Base-by-base conservation (phyloP, 345 rosid species). In the Linum lewisii region DNA sequence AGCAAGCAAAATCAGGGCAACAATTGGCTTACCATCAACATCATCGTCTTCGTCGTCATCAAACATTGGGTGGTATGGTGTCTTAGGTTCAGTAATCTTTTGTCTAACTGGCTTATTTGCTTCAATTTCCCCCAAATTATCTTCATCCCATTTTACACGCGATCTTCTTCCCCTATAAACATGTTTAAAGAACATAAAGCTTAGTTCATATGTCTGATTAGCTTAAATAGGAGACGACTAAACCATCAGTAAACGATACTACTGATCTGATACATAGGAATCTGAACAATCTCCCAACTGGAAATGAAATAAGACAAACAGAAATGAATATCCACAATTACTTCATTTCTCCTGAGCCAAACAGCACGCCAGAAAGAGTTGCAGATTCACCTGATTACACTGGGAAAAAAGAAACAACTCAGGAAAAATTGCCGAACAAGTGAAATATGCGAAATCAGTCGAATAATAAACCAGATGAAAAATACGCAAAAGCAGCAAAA, bases 21-120 rank as follows among this genome's bases (percentile, higher is more conserved):
- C n/a, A n/a, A 73, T 13, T 56, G 62, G 37, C 77, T 63, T 82
- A 87, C 95, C 96, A 72, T 87, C 87, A 64, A 29, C 34, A 29
- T 29, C 34, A 29, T 29, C 34, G 7, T n/a, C n/a, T n/a, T 29
- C 34, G 34, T 29, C 34, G 34, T 90, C 93, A 78, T 90, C 86
- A 61, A 94, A 72, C 93, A 84, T 90, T n/a, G 85, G 95, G 71
- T 94, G 97, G 71, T 86, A 90, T 0, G 97, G 97, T 8, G 97
- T 94, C 85, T 94, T 94, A 24, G 99, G 97, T 73, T 94, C 99
- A 16, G 95, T 94, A 60, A 94, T 94, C 78, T 90, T 94, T 86
- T 87, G 96, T 79, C 99, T 79, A 10, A 80, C 85, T 2, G 99
- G 99, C 69, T 94, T 94, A 75, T 86, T 87, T 24, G 97, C 83